Conservation (phyloP, 768 basidiomycete genomes). For the Lactifluus piperatus region DNA sequence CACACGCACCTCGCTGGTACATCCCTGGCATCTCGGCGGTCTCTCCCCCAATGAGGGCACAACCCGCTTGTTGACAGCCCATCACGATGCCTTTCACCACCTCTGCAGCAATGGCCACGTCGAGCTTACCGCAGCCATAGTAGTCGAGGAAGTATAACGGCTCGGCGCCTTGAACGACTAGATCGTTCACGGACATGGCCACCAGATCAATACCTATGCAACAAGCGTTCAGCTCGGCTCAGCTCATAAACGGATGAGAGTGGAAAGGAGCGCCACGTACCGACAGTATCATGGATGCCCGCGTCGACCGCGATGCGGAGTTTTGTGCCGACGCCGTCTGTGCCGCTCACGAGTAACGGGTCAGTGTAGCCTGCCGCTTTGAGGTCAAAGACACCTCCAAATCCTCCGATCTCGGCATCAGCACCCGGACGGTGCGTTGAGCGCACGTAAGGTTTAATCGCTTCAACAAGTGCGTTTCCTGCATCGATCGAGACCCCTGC, state of each 20-base stretch:
- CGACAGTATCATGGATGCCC: conserved; percentile 83
- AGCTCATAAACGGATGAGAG: background rate
- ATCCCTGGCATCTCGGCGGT: conserved; percentile 99
- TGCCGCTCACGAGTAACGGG: conserved; percentile 90
- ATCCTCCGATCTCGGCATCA: conserved; percentile 91
- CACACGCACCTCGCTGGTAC: conserved; percentile 64
- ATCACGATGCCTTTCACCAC: conserved; percentile 90
- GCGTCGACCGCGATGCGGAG: conserved; percentile 83
- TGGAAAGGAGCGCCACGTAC: conserved; percentile 38
- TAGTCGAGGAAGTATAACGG: conserved; percentile 98
- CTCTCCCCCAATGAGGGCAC: conserved; percentile 93
- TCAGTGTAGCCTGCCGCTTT: conserved; percentile 82
- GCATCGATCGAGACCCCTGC: conserved; percentile 95
- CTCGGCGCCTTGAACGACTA: conserved; percentile 96
- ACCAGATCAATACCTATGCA: conserved; percentile 87
- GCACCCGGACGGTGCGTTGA: conserved; percentile 81
- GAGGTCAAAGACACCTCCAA: conserved; percentile 93
- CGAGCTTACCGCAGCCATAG: conserved; percentile 89
- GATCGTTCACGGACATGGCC: conserved; percentile 97
- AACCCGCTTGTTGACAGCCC: conserved; percentile 82
- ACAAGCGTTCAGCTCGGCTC: conserved; percentile 4
- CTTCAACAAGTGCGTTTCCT: conserved; percentile 87
- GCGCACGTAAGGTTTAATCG: conserved; percentile 90
- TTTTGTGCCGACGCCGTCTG: conserved; percentile 97
- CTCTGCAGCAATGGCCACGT: conserved; percentile 69